Conservation (phyloP, 1,284 basidiomycete genomes). For the Trichosporon inkin region DNA sequence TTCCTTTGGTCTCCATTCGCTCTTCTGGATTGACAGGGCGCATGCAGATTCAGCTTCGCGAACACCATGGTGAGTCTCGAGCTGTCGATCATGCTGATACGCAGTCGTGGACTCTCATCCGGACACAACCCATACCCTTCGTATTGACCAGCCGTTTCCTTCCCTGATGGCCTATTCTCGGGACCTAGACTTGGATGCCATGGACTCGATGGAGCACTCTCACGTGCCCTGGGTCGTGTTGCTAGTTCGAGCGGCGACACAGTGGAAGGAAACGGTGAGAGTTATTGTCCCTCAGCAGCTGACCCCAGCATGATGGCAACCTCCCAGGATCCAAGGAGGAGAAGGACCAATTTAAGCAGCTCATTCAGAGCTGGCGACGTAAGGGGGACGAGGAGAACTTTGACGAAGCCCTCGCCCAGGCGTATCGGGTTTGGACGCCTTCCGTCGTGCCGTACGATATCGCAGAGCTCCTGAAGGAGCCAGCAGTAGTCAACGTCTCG, state of each 20-base stretch:
- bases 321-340: constrained; percentile 57
- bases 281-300: not conserved
- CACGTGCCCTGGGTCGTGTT: constrained; percentile 85
- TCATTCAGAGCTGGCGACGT: constrained; percentile 37
- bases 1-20: constrained; percentile 68
- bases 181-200: constrained; percentile 64
- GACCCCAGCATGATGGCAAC: constrained; percentile 31
- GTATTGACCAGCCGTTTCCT: constrained; percentile 85
- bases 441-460: constrained; percentile 69
- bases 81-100: not conserved
- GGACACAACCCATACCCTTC: constrained; percentile 73
- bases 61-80: constrained; percentile 66
- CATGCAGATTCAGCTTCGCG: constrained; percentile 77
- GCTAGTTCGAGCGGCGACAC: constrained; percentile 72
- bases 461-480: constrained; percentile 62
- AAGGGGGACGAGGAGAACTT: constrained; percentile 93
- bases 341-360: constrained; percentile 71
- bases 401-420: constrained; percentile 81
- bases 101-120: constrained; percentile 90
- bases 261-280: constrained; percentile 62
- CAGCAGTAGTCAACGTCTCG: constrained; percentile 52
- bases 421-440: constrained; percentile 67
- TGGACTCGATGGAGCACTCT: constrained; percentile 79
- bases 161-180: constrained; percentile 67
- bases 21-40: constrained; percentile 85